phyloP scores from a whole-genome alignment of 441 rosid species.

The Hura crepitans region DNA sequence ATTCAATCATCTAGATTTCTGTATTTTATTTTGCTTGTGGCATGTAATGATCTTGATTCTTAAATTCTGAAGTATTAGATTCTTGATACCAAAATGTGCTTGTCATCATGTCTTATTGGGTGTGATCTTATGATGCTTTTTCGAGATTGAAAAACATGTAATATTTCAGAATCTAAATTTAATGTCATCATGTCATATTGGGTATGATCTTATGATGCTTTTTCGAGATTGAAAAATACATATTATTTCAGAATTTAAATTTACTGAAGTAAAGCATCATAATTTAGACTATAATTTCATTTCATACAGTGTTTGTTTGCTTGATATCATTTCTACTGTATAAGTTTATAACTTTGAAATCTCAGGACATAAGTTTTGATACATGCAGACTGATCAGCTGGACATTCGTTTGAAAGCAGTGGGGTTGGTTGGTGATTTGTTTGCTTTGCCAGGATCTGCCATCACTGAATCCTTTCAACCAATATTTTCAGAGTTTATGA shows the following conservation, averaged over 20 bases:
- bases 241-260: background rate
- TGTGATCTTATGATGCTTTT: background rate
- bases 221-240: background rate
- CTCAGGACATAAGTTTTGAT: conserved; percentile 24
- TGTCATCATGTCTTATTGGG: background rate
- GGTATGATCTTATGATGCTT: background rate
- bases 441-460: conserved; percentile 65
- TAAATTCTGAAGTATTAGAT: background rate
- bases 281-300: background rate
- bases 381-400: conserved; percentile 80
- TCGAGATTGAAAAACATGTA: background rate
- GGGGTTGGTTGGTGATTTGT: conserved; percentile 82
- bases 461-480: conserved; percentile 76
- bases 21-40: background rate
- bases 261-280: background rate
- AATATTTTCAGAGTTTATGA: conserved; percentile 85
- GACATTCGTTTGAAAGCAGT: conserved; percentile 91
- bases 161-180: background rate
- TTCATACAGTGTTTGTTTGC: background rate
- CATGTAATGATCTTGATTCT: conserved; percentile 5
- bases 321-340: conserved; percentile 1
- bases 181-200: background rate
- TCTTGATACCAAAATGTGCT: background rate
- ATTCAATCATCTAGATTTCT: conserved; percentile 20
- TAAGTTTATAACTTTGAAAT: conserved; percentile 17